Evolutionary conservation across 106 monocot genomes (phyloP).

Genomic region (Dendrobium officinale): DNA sequence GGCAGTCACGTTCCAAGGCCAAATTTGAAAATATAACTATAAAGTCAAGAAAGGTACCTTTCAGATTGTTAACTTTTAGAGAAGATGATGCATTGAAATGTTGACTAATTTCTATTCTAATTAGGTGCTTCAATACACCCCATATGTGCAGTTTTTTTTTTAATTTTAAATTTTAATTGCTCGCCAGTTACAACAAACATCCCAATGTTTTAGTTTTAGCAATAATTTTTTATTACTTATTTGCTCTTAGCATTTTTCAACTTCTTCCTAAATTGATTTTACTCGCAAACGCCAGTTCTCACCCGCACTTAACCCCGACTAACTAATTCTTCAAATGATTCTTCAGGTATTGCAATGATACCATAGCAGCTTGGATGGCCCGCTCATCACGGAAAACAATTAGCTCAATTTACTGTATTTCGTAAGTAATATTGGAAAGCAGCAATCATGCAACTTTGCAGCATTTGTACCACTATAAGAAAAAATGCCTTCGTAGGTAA

Average conservation of each 20-base stretch:
- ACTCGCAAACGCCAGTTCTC: too few species aligned
- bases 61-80: too few species aligned
- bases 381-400: constrained; percentile 5
- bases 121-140: background rate
- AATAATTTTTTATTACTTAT: too few species aligned
- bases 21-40: constrained; percentile 45
- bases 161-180: background rate
- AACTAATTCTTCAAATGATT: too few species aligned
- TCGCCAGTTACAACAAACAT: background rate
- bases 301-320: too few species aligned
- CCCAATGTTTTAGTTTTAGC: too few species aligned
- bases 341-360: too few species aligned
- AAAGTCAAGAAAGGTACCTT: constrained; percentile 41
- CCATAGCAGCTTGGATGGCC: too few species aligned
- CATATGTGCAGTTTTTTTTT: background rate
- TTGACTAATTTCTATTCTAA: background rate
- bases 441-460: constrained; percentile 62
- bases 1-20: constrained; percentile 58
- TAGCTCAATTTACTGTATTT: constrained; percentile 65
- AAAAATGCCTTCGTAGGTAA: constrained; percentile 57
- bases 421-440: constrained; percentile 42
- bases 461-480: constrained; percentile 68
- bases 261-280: too few species aligned
- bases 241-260: too few species aligned
- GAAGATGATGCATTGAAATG: too few species aligned